These are phyloP conservation scores for Pogostemon cablin DNA, from an alignment of 257 asterid genomes.

Conservation along the genomic window DNA sequence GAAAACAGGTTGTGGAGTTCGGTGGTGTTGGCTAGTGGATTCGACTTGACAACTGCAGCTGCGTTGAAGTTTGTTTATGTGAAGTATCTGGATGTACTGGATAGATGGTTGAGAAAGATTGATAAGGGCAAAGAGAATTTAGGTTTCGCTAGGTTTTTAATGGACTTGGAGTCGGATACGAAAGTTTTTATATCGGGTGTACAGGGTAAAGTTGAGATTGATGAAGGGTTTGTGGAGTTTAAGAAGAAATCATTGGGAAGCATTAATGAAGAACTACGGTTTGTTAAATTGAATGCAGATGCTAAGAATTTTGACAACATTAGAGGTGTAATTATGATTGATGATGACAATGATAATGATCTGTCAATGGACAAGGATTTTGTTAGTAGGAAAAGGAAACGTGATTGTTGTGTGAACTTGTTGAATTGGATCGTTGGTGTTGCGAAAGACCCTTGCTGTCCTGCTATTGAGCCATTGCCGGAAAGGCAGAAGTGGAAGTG, in stretches of 20 bases:
- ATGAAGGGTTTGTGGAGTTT: slow-evolving; percentile 32
- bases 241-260: slow-evolving; percentile 35
- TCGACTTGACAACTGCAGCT: slow-evolving; percentile 38
- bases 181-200: slow-evolving; percentile 42
- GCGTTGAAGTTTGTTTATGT: slow-evolving; percentile 60
- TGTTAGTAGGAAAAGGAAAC: slow-evolving; percentile 58
- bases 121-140: slow-evolving; percentile 28
- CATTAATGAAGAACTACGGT: slow-evolving; percentile 32
- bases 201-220: slow-evolving; percentile 44
- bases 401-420: slow-evolving; percentile 41
- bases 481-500: slow-evolving; percentile 71
- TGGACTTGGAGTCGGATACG: slow-evolving; percentile 59
- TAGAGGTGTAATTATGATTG: slow-evolving; percentile 21
- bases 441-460: slow-evolving; percentile 70
- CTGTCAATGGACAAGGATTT: slow-evolving; percentile 28
- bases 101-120: slow-evolving; percentile 46
- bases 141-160: slow-evolving; percentile 32
- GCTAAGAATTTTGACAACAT: slow-evolving; percentile 21
- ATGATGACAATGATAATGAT: slow-evolving; percentile 24
- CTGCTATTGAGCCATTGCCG: slow-evolving; percentile 51
- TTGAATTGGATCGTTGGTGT: slow-evolving; percentile 63
- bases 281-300: slow-evolving; percentile 27
- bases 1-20: slow-evolving; percentile 42
- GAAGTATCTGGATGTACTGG: slow-evolving; percentile 49
- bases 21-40: slow-evolving; percentile 60